phyloP scores from a whole-genome alignment of 352 stramenopile species.

The Pythium vanterpoolii region DNA sequence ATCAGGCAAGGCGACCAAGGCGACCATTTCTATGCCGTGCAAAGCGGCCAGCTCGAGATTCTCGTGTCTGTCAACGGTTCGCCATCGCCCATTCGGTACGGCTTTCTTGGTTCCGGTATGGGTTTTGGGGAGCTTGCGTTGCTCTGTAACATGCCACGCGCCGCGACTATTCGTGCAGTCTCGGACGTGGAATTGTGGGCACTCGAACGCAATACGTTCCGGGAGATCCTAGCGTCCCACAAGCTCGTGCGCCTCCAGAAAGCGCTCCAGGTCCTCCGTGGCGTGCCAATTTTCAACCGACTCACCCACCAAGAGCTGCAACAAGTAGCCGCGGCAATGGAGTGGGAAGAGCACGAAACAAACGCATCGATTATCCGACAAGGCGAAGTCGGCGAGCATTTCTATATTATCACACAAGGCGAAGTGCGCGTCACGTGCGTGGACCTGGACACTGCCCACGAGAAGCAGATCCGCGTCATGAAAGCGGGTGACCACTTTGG shows the following conservation, averaged over 20 bases:
- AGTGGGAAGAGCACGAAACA: slow-evolving; percentile 73
- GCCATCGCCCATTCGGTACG: slow-evolving; percentile 61
- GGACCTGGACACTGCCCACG: slow-evolving; percentile 33
- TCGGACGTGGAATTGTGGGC: slow-evolving; percentile 64
- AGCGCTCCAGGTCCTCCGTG: slow-evolving; percentile 48
- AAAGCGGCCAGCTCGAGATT: slow-evolving; percentile 65
- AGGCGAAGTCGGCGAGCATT: slow-evolving; percentile 72
- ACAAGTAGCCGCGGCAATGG: slow-evolving; percentile 71
- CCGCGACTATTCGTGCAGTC: slow-evolving; percentile 87
- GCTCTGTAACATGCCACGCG: slow-evolving; percentile 95
- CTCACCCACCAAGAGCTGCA: slow-evolving; percentile 63
- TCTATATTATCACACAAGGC: slow-evolving; percentile 76
- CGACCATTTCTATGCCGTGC: slow-evolving; percentile 76
- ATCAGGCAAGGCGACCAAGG: slow-evolving; percentile 72
- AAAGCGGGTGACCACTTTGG: slow-evolving; percentile 90
- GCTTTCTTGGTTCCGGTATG: slow-evolving; percentile 50
- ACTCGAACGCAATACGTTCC: slow-evolving; percentile 68
- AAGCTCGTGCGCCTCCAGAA: slow-evolving; percentile 64
- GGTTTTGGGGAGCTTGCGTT: slow-evolving; percentile 96
- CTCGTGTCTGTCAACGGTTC: slow-evolving; percentile 53
- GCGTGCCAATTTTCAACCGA: slow-evolving; percentile 65
- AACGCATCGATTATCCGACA: slow-evolving; percentile 61
- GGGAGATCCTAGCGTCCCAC: slow-evolving; percentile 71
- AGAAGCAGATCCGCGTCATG: slow-evolving; percentile 58
- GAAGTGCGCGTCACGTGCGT: slow-evolving; percentile 69